Evolutionary conservation across 192 early-diverging fungal genomes (phyloP), one percentile per base, ranked within the genome.

Genomic region (Coemansia sp.): DNA sequence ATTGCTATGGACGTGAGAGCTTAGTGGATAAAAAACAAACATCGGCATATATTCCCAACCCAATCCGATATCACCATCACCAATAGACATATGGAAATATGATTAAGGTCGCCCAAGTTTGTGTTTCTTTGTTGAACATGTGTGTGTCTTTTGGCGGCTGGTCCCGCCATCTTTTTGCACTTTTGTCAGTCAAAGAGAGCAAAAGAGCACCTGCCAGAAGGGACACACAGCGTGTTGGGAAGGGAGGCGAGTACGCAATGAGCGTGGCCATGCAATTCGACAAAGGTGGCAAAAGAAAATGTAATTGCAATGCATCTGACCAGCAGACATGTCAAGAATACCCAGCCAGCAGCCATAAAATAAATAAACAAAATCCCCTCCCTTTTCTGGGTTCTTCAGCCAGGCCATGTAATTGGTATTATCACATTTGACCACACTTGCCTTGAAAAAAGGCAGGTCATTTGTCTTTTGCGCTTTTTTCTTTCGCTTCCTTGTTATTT

Each of bases 261-360:
- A 42, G 41, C 41, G 11, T 19, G 48, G 48, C 19, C 18, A 21
- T 3, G 16, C 18, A 21, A 9, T 51, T n/a, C n/a, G n/a, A n/a
- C n/a, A n/a, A n/a, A n/a, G 48, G 48, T 51, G 48, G 48, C 48
- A 9, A 51, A n/a, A n/a, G n/a, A 51, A 51, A 51, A 51, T 4
- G 48, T 21, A 51, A 51, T 51, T 51, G 48, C 48, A 51, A 16
- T 51, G 48, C 48, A 51, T 16, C 46, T 16, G 15, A 48, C 13
- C 46, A 48, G 15, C 9, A 16, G 4, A 21, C 19, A 5, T 21
- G 48, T 21, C 10, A 51, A 51, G n/a, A n/a, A n/a, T n/a, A n/a
- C n/a, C n/a, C n/a, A n/a, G n/a, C n/a, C n/a, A n/a, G n/a, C n/a
- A n/a, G n/a, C n/a, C n/a, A n/a, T n/a, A n/a, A n/a, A n/a, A n/a